A percentile compares a stretch with the other conserved stretches of the same genome.
phyloP scores from a whole-genome alignment of 2,329 filamentous ascomycete genomes.

The Tolypocladium endophyticum region DNA sequence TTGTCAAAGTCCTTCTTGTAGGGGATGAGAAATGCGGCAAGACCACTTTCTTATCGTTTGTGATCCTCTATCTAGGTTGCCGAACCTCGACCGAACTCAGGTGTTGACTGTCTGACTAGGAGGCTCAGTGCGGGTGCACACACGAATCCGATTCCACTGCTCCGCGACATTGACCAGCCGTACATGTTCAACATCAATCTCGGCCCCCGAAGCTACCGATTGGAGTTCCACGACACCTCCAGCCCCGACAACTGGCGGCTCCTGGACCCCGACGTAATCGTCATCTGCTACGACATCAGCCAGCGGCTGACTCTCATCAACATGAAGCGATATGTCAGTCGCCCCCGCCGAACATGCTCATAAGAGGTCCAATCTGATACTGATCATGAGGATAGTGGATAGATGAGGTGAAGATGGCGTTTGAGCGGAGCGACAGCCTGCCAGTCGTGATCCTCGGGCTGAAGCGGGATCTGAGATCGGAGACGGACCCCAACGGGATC shows the following conservation, averaged over 20 bases:
- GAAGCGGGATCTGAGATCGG: conserved; percentile 49
- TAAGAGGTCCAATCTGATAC: conserved; percentile 2
- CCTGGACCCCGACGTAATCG: conserved; percentile 45
- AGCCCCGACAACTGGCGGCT: conserved; percentile 48
- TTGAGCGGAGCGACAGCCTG: conserved; percentile 34
- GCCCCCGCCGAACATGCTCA: neutral
- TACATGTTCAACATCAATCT: conserved; percentile 45
- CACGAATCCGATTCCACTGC: conserved; percentile 32
- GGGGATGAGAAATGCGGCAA: conserved; percentile 51
- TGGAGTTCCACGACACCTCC: conserved; percentile 51
- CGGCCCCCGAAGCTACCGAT: conserved; percentile 29
- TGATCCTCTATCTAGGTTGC: conserved; percentile 10
- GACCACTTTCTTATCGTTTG: conserved; percentile 51
- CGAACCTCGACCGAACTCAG: conserved; percentile 1
- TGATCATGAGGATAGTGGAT: conserved; percentile 37
- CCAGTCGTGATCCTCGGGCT: conserved; percentile 48
- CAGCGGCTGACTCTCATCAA: conserved; percentile 47
- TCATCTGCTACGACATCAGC: conserved; percentile 53
- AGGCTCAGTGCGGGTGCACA: conserved; percentile 38
- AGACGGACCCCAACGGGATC: conserved; percentile 47
- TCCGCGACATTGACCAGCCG: conserved; percentile 50
- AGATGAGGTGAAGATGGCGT: conserved; percentile 39
- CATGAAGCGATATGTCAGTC: conserved; percentile 43
- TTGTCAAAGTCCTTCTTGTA: conserved; percentile 44
- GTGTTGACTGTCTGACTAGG: conserved; percentile 21